Evolutionary conservation across 169 alveolate genomes (phyloP), one percentile per base, ranked within the genome.

Genomic region (Plasmodium cynomolgi): DNA sequence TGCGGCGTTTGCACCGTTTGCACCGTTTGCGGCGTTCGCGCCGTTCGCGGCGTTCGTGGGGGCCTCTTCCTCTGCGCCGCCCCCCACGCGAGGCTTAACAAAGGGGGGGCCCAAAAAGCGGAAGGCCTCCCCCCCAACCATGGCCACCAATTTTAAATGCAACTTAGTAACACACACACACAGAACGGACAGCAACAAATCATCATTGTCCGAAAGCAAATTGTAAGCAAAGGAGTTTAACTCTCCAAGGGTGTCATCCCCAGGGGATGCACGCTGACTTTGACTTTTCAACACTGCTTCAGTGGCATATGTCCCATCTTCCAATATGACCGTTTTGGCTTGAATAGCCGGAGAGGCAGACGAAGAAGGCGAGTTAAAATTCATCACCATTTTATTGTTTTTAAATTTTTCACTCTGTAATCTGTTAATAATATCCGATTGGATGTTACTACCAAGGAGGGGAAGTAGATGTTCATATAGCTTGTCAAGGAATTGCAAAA

Each of bases 261-360:
- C 47, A 20, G 23, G 41, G 8, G 37, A 50, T 4, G 58, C 23
- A 15, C 47, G 37, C 11, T 56, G 54, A 73, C 26, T 95, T 4
- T 75, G 77, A 9, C 41, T 75, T 72, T 86, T 88, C 41, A 33
- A 84, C 15, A 96, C 84, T 2, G 98, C 97, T 81, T 98, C 98
- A 3, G 99, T 97, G 6, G 99, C 99, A 95, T 98, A 98, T 33
- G 99, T 98, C 11, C 99, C 99, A 96, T 99, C 99, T 13, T 98
- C 98, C 82, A 98, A 92, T n/a, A 98, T 97, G 3, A 98, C 99
- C n/a, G 99, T 98, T 84, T 96, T 98, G 5, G 97, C 83, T 39
- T 95, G 86, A n/a, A 80, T 75, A 41, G 50, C 33, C 7, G 90
- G 68, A 20, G 23, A 26, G 1, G 54, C 80, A 41, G 50, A 39